Evolutionary conservation across 2,329 filamentous ascomycete genomes (phyloP), one percentile per base, ranked within the genome.

Genomic region (Epichloe gansuensis): DNA sequence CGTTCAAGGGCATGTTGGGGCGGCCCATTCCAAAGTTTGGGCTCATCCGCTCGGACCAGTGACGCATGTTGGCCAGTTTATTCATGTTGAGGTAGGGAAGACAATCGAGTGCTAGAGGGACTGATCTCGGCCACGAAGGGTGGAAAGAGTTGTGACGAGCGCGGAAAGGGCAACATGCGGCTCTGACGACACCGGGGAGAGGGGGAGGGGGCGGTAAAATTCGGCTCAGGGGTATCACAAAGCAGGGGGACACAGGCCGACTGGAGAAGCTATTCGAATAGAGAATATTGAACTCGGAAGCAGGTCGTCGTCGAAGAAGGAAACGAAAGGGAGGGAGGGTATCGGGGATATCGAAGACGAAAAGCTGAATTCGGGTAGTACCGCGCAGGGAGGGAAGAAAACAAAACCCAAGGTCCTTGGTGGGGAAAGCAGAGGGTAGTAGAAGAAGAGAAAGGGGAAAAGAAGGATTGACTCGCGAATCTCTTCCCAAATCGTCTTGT

Each of bases 11-110:
- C 67, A 81, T 76, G 59, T 77, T 77, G 70, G 71, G 75, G 53
- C 75, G 75, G 62, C 80, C 77, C 76, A 83, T 83, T 68, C 79
- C 77, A 62, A 83, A 83, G 69, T 78, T 82, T 63, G 80, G 80
- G 64, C 77, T 81, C 77, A 83, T 83, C 75, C 80, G 77, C 71
- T 83, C 80, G 67, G 80, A 78, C 81, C 81, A 85, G 74, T 83
- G 80, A 75, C 81, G 80, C 81, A 85, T 83, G 65, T 82, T 83
- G 68, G 80, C 78, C 70, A 85, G 70, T 72, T 84, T 85, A 73
- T 85, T 84, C 81, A 85, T 85, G 65, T 63, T 82, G 76, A 57
- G 58, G 50, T 53, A 54, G 51, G 31, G 7, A 46, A 42, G 12
- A n/a, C 17, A 31, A 11, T 21, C 34, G 25, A 45, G 21, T 11